Evolutionary conservation across 805 yeast genomes (phyloP).

Genomic region (Zygoascus tannicola): DNA sequence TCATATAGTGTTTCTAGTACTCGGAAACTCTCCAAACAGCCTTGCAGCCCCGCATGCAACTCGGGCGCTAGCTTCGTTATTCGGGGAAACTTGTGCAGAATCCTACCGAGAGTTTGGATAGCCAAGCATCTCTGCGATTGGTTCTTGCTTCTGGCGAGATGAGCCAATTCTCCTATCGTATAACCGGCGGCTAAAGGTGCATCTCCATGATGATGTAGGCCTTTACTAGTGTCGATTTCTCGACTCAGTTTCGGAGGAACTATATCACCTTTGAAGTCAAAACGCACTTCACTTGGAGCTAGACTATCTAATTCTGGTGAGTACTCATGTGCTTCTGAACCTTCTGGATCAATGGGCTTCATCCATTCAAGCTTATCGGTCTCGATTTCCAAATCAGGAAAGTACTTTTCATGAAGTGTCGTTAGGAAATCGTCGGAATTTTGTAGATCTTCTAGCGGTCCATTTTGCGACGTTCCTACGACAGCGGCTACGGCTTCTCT

Average conservation of each 20-base stretch:
- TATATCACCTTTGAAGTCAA: constrained; percentile 79
- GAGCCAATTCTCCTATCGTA: constrained; percentile 73
- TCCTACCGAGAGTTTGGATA: constrained; percentile 77
- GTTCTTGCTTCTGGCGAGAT: constrained; percentile 64
- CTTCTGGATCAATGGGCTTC: constrained; percentile 45
- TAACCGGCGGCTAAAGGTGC: constrained; percentile 89
- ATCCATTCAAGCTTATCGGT: constrained; percentile 84
- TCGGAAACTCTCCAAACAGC: constrained; percentile 50
- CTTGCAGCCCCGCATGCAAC: constrained; percentile 60
- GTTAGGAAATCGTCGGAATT: constrained; percentile 72
- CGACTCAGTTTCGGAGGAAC: constrained; percentile 47
- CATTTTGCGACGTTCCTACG: constrained; percentile 4
- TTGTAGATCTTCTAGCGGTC: constrained; percentile 34
- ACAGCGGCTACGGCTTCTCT: neutral
- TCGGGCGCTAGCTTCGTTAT: constrained; percentile 19
- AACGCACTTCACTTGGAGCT: constrained; percentile 55
- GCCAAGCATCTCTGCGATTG: constrained; percentile 84
- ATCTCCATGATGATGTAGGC: constrained; percentile 86
- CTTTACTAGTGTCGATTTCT: constrained; percentile 46
- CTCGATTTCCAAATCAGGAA: constrained; percentile 83
- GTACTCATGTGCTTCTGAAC: constrained; percentile 29
- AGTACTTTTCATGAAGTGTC: constrained; percentile 73
- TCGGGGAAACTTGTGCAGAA: constrained; percentile 38
- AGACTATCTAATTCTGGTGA: constrained; percentile 34
- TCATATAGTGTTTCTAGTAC: constrained; percentile 58